Conservation (phyloP, 306 rosid species). For the Hippophae rhamnoides region DNA sequence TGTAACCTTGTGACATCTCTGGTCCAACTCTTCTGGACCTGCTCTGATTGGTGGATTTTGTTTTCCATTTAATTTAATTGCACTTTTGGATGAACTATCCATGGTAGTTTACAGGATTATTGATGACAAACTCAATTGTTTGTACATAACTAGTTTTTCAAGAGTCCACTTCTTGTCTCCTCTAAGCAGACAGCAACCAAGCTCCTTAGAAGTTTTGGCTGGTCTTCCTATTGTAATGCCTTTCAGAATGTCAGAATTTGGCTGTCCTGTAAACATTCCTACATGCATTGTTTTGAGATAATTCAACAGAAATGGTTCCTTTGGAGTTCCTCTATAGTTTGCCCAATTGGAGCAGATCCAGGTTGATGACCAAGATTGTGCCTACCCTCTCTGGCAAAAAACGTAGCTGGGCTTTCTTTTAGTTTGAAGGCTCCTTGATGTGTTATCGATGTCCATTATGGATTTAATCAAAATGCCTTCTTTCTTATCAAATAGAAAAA, state of each 20-base stretch:
- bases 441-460: background rate
- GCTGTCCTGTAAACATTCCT: background rate
- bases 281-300: background rate
- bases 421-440: background rate
- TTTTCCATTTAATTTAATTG: background rate
- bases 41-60: background rate
- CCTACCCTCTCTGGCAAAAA: too few species aligned
- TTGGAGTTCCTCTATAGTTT: background rate
- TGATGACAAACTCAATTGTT: too few species aligned
- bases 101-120: too few species aligned
- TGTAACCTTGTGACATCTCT: background rate
- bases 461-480: too few species aligned
- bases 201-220: too few species aligned
- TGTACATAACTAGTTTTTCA: too few species aligned
- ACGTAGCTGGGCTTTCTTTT: background rate
- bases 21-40: background rate
- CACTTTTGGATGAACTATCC: background rate
- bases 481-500: too few species aligned
- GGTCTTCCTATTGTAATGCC: background rate
- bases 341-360: background rate
- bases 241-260: background rate
- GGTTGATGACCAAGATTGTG: background rate
- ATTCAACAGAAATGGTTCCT: background rate
- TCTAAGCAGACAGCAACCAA: too few species aligned
- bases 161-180: too few species aligned